A percentile compares a stretch with the other conserved stretches of the same genome.
Evolutionary conservation across 2,329 filamentous ascomycete species (phyloP).

Genomic region (Diaporthe destruens): DNA sequence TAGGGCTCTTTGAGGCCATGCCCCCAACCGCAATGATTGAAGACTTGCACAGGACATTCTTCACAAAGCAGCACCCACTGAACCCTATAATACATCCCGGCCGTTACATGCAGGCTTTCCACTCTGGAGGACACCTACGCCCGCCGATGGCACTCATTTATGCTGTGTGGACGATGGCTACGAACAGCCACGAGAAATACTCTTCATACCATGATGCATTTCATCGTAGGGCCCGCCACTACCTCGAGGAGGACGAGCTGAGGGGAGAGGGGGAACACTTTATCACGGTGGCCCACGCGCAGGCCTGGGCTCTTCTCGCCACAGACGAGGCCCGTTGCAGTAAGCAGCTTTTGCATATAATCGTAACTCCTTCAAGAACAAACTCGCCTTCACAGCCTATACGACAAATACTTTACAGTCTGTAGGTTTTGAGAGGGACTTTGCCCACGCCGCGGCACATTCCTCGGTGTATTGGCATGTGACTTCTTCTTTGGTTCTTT

Average conservation of each 20-base stretch:
- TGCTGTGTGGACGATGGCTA: conserved; percentile 86
- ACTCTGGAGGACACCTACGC: conserved; percentile 77
- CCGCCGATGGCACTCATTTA: conserved; percentile 89
- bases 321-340: conserved; percentile 84
- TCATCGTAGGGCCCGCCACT: conserved; percentile 85
- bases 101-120: conserved; percentile 81
- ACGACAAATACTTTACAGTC: too few species aligned
- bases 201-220: conserved; percentile 79
- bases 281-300: conserved; percentile 82
- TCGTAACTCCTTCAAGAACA: too few species aligned
- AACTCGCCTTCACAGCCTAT: too few species aligned
- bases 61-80: conserved; percentile 78
- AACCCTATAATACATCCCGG: conserved; percentile 83
- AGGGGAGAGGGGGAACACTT: conserved; percentile 85
- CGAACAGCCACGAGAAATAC: conserved; percentile 80
- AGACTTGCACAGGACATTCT: conserved; percentile 84
- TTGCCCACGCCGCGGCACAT: not conserved
- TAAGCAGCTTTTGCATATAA: too few species aligned
- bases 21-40: conserved; percentile 85
- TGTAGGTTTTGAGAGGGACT: not conserved
- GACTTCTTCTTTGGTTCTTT: not conserved
- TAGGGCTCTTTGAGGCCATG: conserved; percentile 85
- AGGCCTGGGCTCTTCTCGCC: conserved; percentile 81
- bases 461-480: not conserved
- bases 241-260: conserved; percentile 87